phyloP scores from a whole-genome alignment of 192 early-diverging fungal genomes.

The Obelidium mucronatum region DNA sequence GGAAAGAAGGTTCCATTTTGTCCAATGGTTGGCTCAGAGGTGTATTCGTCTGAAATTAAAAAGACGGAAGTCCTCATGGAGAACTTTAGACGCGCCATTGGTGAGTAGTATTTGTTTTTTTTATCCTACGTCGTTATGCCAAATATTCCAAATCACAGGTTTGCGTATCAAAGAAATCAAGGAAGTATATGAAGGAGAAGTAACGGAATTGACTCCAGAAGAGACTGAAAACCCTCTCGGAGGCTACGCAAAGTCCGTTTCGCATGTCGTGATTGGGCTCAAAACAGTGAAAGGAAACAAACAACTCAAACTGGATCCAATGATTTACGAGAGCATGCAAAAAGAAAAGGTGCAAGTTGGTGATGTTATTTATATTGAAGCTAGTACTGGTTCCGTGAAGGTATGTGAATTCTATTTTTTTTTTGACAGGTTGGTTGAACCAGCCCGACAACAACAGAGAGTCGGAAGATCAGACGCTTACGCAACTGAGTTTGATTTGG shows the following conservation, averaged over 20 bases:
- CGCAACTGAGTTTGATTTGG: constrained; percentile 98
- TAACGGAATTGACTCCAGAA: constrained; percentile 95
- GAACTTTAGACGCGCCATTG: constrained; percentile 96
- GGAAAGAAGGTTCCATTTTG: constrained; percentile 99
- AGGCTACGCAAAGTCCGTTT: constrained; percentile 96
- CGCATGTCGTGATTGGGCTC: constrained; percentile 94
- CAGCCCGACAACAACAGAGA: constrained; percentile 57
- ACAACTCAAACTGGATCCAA: constrained; percentile 95
- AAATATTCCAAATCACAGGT: too few species aligned
- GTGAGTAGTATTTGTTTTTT: constrained; percentile 40
- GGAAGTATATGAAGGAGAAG: constrained; percentile 99
- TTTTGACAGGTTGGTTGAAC: background rate
- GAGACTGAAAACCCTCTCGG: constrained; percentile 98
- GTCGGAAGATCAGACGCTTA: constrained; percentile 97
- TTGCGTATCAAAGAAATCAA: constrained; percentile 98
- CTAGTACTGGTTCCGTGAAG: constrained; percentile 97
- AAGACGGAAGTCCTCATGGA: constrained; percentile 99
- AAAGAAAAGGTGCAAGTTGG: constrained; percentile 97
- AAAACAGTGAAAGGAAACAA: constrained; percentile 99
- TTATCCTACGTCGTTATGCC: background rate
- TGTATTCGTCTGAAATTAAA: constrained; percentile 97
- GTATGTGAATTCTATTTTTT: constrained; percentile 39
- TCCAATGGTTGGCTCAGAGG: constrained; percentile 98
- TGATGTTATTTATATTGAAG: constrained; percentile 98
- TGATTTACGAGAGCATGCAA: constrained; percentile 95